phyloP scores from a whole-genome alignment of 371 early-diverging fungal genomes.

The Apophysomyces elegans region DNA sequence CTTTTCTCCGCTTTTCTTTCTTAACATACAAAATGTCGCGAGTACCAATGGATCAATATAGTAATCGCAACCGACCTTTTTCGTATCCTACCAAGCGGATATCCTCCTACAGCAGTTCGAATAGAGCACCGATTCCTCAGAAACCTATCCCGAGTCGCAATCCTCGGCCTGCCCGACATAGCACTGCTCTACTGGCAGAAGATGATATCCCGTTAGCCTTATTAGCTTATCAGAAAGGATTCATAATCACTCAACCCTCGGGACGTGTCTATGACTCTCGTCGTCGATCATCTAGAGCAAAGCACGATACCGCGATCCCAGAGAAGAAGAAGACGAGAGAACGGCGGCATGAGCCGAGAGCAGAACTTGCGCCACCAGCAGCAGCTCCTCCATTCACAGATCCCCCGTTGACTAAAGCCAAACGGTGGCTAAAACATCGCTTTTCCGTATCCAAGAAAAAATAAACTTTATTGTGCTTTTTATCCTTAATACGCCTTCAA shows the following conservation, averaged over 20 bases:
- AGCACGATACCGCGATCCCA: background rate
- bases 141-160: background rate
- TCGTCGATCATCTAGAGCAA: background rate
- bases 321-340: background rate
- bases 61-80: background rate
- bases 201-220: slow-evolving; percentile 35
- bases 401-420: background rate
- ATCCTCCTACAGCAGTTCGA: background rate
- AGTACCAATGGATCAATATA: background rate
- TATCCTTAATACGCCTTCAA: background rate
- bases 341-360: background rate
- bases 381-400: background rate
- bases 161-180: background rate
- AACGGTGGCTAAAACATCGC: background rate
- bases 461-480: background rate
- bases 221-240: slow-evolving; percentile 23
- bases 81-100: background rate
- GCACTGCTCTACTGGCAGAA: slow-evolving; percentile 6
- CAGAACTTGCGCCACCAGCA: background rate
- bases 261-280: background rate
- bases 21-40: background rate
- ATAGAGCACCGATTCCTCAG: background rate
- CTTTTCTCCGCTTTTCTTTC: background rate
- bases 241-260: background rate
- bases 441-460: background rate